Evolutionary conservation across 2,329 filamentous ascomycete genomes (phyloP).

Genomic region (Basipetospora chlamydospora): DNA sequence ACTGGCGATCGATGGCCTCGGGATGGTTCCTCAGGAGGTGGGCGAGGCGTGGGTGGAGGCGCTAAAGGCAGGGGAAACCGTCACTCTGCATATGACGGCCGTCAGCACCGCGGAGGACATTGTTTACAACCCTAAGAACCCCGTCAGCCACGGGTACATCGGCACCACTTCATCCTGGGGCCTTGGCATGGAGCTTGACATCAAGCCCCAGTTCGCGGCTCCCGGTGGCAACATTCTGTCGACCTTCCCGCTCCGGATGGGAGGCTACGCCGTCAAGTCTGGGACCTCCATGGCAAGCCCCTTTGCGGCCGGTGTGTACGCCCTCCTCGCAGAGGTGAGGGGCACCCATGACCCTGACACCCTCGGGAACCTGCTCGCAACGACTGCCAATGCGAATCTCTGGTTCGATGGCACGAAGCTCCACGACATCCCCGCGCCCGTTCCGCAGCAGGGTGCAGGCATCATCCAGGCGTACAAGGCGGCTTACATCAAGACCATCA

Average conservation of each 20-base stretch:
- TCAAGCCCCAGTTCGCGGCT: constrained; percentile 40
- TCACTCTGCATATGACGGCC: constrained; percentile 21
- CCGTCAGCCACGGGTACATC: constrained; percentile 16
- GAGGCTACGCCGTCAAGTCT: constrained; percentile 35
- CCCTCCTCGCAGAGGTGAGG: constrained; percentile 36
- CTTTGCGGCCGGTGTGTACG: constrained; percentile 37
- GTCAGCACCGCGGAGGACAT: constrained; percentile 2
- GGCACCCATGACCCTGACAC: constrained; percentile 32
- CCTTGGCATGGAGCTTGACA: constrained; percentile 41
- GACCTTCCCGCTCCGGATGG: constrained; percentile 32
- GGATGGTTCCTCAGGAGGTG: constrained; percentile 24
- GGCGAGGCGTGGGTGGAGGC: constrained; percentile 28
- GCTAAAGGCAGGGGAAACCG: constrained; percentile 26
- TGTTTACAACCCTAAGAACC: constrained; percentile 1
- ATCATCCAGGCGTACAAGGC: constrained; percentile 46
- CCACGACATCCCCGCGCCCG: constrained; percentile 30
- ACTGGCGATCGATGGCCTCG: constrained; percentile 15
- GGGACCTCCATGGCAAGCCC: constrained; percentile 49
- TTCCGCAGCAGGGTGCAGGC: constrained; percentile 46
- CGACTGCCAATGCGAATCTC: constrained; percentile 31
- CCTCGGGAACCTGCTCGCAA: constrained; percentile 33
- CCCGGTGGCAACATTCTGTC: constrained; percentile 44
- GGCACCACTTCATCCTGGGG: constrained; percentile 44
- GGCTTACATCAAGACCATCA: constrained; percentile 35
- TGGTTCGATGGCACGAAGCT: constrained; percentile 30